phyloP scores from a whole-genome alignment of 2,329 filamentous ascomycete genomes.

The Pseudocercospora cruenta region DNA sequence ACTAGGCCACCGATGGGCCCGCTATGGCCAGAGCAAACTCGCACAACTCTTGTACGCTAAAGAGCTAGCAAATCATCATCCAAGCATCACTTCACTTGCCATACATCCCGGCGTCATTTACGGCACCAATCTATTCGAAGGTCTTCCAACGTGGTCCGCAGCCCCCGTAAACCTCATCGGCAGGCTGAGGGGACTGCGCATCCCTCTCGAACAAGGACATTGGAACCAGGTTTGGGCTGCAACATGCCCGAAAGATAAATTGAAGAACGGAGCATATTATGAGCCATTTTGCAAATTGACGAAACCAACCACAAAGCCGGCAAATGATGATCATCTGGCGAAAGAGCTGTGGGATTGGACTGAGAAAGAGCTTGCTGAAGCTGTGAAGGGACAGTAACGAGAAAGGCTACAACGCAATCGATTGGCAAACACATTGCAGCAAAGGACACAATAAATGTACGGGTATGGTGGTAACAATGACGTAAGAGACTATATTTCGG shows the following conservation, averaged over 20 bases:
- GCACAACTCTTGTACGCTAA: constrained; percentile 53
- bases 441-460: neutral
- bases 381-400: neutral
- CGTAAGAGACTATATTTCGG: constrained; percentile 1
- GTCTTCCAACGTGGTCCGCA: constrained; percentile 2
- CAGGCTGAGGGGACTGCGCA: neutral
- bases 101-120: constrained; percentile 56
- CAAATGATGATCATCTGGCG: constrained; percentile 26
- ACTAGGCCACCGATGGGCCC: constrained; percentile 14
- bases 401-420: neutral
- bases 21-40: constrained; percentile 55
- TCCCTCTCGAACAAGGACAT: neutral
- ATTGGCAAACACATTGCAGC: neutral
- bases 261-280: constrained; percentile 35
- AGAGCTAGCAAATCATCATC: constrained; percentile 49
- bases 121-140: constrained; percentile 45
- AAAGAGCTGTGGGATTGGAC: constrained; percentile 38
- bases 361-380: constrained; percentile 29
- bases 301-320: constrained; percentile 12
- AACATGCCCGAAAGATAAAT: constrained; percentile 16
- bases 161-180: neutral
- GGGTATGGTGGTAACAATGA: neutral
- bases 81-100: constrained; percentile 47
- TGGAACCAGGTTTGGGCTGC: constrained; percentile 3
- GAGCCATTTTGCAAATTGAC: constrained; percentile 30